Evolutionary conservation across 495 filamentous ascomycete species (phyloP).

Genomic region (Trichoderma erinaceum): DNA sequence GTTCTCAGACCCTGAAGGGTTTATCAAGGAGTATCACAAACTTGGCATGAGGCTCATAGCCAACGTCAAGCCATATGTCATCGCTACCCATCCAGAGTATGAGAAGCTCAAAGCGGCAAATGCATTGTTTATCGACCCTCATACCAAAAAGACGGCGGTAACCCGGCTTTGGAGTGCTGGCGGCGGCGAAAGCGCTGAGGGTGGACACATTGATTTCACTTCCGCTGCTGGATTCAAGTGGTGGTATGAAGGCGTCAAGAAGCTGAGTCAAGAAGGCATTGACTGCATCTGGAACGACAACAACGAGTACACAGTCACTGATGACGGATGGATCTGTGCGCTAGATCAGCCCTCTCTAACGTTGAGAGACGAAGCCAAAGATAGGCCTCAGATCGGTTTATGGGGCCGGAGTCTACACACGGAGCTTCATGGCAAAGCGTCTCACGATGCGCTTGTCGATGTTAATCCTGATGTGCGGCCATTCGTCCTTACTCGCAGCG

Average conservation of each 20-base stretch:
- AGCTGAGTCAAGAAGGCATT: slow-evolving; percentile 53
- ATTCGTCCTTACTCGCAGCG: slow-evolving; percentile 61
- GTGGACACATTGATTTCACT: slow-evolving; percentile 65
- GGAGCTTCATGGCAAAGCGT: slow-evolving; percentile 60
- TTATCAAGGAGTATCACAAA: slow-evolving; percentile 53
- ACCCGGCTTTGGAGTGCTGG: slow-evolving; percentile 63
- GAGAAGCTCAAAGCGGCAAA: slow-evolving; percentile 44
- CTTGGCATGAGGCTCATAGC: slow-evolving; percentile 58
- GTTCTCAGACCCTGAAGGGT: slow-evolving; percentile 59
- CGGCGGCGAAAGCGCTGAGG: slow-evolving; percentile 59
- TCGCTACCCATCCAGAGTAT: slow-evolving; percentile 59
- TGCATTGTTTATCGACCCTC: slow-evolving; percentile 56
- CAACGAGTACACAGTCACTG: slow-evolving; percentile 63
- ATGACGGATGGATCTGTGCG: slow-evolving; percentile 56
- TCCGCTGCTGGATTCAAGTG: slow-evolving; percentile 56
- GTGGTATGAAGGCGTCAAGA: slow-evolving; percentile 61
- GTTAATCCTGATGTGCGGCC: slow-evolving; percentile 50
- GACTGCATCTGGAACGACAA: slow-evolving; percentile 75
- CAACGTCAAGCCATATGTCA: slow-evolving; percentile 67
- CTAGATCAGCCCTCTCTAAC: slow-evolving; percentile 36
- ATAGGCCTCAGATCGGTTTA: slow-evolving; percentile 43
- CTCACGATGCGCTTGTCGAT: slow-evolving; percentile 55
- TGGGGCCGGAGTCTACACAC: slow-evolving; percentile 61
- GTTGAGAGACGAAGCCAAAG: slow-evolving; percentile 27
- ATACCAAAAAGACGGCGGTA: slow-evolving; percentile 46